Evolutionary conservation across 2,329 filamentous ascomycete genomes (phyloP).

Genomic region (Ophiocordyceps camponoti-saundersi): DNA sequence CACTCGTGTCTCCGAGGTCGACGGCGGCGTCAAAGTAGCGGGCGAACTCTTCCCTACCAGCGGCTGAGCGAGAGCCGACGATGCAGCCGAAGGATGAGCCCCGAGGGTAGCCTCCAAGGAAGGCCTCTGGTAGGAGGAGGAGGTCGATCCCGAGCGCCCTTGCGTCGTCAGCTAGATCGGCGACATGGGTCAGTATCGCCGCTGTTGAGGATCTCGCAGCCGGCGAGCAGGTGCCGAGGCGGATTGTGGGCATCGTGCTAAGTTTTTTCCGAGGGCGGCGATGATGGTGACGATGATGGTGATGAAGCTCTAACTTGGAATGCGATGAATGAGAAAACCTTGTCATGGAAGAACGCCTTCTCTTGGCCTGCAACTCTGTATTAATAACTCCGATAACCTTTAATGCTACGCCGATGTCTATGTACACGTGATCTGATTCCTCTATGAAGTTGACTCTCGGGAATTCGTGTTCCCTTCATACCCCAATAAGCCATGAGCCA

Average conservation of each 20-base stretch:
- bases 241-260: conserved; percentile 18
- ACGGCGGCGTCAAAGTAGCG: conserved; percentile 64
- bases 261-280: neutral
- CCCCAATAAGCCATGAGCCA: too few relatives aligned
- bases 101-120: conserved; percentile 79
- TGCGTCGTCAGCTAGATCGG: conserved; percentile 34
- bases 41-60: conserved; percentile 68
- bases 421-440: too few relatives aligned
- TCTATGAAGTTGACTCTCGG: too few relatives aligned
- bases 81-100: conserved; percentile 61
- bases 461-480: too few relatives aligned
- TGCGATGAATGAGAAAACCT: neutral
- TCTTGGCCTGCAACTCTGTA: too few relatives aligned
- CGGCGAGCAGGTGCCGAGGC: conserved; percentile 39
- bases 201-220: conserved; percentile 28
- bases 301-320: neutral
- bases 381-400: too few relatives aligned
- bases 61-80: conserved; percentile 49
- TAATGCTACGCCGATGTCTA: too few relatives aligned
- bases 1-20: conserved; percentile 65
- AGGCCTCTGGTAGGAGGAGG: conserved; percentile 82
- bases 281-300: neutral
- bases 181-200: conserved; percentile 50
- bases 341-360: too few relatives aligned
- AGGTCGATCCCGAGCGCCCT: conserved; percentile 45